phyloP scores from a whole-genome alignment of 345 rosid genomes.

The Eucalyptus erythrocorys region DNA sequence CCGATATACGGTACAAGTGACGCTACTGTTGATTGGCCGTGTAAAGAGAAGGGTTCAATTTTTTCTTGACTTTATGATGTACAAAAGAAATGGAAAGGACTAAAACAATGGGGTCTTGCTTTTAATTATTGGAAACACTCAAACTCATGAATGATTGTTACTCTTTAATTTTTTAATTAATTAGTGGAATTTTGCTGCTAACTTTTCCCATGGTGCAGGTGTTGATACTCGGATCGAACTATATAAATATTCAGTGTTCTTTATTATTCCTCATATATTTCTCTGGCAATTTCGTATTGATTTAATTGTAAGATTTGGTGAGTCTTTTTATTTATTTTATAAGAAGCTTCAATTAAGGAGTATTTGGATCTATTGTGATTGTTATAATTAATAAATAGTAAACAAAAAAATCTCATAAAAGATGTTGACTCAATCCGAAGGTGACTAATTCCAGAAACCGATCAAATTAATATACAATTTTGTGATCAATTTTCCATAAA shows the following conservation, averaged over 20 bases:
- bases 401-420: too few relatives aligned
- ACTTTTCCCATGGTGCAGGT: accelerated
- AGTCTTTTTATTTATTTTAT: neutral
- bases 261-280: neutral
- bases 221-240: accelerated
- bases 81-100: neutral
- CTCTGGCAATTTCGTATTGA: neutral
- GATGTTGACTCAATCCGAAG: neutral
- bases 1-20: neutral
- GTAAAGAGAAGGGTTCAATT: neutral
- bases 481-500: too few relatives aligned
- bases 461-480: too few relatives aligned
- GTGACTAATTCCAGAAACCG: neutral
- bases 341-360: neutral
- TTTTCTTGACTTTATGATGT: neutral
- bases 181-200: neutral
- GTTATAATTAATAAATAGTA: too few relatives aligned
- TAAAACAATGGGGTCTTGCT: neutral
- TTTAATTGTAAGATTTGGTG: neutral
- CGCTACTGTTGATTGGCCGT: neutral
- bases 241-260: neutral
- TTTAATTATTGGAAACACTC: too few relatives aligned
- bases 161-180: neutral
- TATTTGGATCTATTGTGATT: neutral
- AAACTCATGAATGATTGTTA: neutral